Evolutionary conservation across 2,329 filamentous ascomycete species (phyloP), one percentile per base, ranked within the genome.

Genomic region (Aspergillaceae sp.): DNA sequence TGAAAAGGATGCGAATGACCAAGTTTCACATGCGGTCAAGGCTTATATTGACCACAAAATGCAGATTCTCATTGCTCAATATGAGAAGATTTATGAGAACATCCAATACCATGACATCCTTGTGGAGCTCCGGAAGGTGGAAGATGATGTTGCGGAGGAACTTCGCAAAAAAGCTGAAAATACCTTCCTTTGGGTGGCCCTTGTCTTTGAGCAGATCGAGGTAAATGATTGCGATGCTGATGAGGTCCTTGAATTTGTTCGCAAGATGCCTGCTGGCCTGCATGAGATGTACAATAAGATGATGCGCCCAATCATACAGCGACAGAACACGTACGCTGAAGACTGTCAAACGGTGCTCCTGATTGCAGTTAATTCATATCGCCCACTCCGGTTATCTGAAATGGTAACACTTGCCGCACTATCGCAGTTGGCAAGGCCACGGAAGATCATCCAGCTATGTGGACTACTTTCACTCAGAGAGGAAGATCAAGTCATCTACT

Each of bases 401-500:
- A 33, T 43, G 11, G n/a, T 11, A 7, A 34, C 41, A 29, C 38
- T 43, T 26, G 41, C 42, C 28, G 29, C 40, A 43, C 29, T 44
- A 40, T 29, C 40, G 38, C 10, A 36, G 7, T 28, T 32, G 9
- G 10, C 32, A 19, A 4, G 33, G 19, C 33, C 19, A 19, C 5
- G 26, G 34, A n/a, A 41, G 34, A 27, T 40, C 19, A 11, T 40
- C 36, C 28, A 44, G 7, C 3, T 34, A n/a, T 43, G 52, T 44
- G 51, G 48, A 19, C 34, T 36, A 7, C 52, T 47, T 4, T 55
- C 54, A 41, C 40, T 54, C 9, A 45, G 33, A 7, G 28, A 49
- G 9, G 41, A 43, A 11, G 43, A 49, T 9, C 27, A 43, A 10
- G 41, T 19, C 9, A 41, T 54, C 27, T 48, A 48, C 32, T 47